Evolutionary conservation across 1,284 basidiomycete genomes (phyloP).

Genomic region (Apiotrichum siamense): DNA sequence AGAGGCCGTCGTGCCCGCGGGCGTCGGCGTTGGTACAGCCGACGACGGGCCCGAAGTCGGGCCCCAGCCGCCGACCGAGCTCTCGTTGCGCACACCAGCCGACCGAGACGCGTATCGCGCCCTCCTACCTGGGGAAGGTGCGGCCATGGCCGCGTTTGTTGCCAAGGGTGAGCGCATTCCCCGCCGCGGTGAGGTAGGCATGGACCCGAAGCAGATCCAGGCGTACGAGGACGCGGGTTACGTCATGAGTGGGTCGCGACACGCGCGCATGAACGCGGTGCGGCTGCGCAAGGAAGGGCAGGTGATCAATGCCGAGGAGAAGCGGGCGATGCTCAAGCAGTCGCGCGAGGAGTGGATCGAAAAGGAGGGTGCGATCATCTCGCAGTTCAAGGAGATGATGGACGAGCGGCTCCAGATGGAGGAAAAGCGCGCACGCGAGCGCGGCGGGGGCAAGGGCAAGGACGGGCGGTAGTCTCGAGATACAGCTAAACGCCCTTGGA

Average conservation of each 20-base stretch:
- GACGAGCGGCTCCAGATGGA: conserved; percentile 49
- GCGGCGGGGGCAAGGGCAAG: neutral
- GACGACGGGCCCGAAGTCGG: conserved; percentile 69
- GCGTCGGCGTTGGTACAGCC: conserved; percentile 35
- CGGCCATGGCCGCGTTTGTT: conserved; percentile 93
- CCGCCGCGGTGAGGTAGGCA: conserved; percentile 94
- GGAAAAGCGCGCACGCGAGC: conserved; percentile 3
- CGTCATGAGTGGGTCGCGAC: conserved; percentile 94
- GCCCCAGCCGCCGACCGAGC: conserved; percentile 46
- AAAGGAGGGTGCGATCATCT: conserved; percentile 62
- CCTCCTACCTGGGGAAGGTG: conserved; percentile 87
- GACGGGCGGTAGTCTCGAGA: neutral
- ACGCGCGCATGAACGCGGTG: conserved; percentile 93
- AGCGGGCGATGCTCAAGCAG: conserved; percentile 83
- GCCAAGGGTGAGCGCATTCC: conserved; percentile 88
- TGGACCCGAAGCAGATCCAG: conserved; percentile 80
- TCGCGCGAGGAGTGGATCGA: conserved; percentile 88
- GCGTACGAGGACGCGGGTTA: conserved; percentile 85
- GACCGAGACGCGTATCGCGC: conserved; percentile 57
- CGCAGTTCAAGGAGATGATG: conserved; percentile 71
- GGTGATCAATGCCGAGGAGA: conserved; percentile 96
- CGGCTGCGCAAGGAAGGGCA: conserved; percentile 96
- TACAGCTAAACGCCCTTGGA: no score
- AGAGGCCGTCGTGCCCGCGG: neutral
- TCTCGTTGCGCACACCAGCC: conserved; percentile 56